phyloP scores from a whole-genome alignment of 306 rosid species.

The Calophaca sinica region DNA sequence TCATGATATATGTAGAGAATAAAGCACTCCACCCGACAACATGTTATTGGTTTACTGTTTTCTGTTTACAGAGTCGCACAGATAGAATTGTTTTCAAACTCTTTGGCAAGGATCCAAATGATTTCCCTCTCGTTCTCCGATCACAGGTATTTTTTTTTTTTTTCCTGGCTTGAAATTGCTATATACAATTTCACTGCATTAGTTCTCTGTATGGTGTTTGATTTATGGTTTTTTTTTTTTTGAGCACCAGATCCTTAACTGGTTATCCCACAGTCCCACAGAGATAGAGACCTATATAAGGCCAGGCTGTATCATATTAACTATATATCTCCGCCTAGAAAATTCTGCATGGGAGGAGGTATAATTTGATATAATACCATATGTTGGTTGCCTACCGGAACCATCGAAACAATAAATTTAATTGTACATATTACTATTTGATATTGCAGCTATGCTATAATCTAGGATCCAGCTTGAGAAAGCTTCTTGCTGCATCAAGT shows the following conservation, averaged over 20 bases:
- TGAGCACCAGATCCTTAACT: conserved; percentile 31
- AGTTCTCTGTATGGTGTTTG: conserved; percentile 7
- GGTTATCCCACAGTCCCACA: conserved; percentile 31
- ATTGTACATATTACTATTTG: conserved; percentile 28
- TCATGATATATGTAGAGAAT: background rate
- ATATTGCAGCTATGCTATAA: conserved; percentile 69
- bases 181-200: background rate
- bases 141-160: background rate
- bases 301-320: conserved; percentile 30
- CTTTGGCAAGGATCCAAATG: conserved; percentile 60
- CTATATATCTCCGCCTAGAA: conserved; percentile 32
- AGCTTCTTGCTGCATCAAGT: conserved; percentile 64
- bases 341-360: conserved; percentile 60
- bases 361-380: conserved; percentile 42
- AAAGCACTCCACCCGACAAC: background rate
- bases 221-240: background rate
- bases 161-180: background rate
- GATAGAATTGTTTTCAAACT: conserved; percentile 94
- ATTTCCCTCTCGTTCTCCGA: conserved; percentile 27
- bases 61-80: conserved; percentile 72
- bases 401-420: conserved; percentile 22
- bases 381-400: conserved; percentile 18
- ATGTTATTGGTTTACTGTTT: conserved; percentile 27
- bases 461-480: conserved; percentile 70
- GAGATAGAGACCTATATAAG: conserved; percentile 37